These are phyloP conservation scores for Arthrinium phaeospermum DNA, from an alignment of 2,329 filamentous ascomycete species.

Conservation along the genomic window DNA sequence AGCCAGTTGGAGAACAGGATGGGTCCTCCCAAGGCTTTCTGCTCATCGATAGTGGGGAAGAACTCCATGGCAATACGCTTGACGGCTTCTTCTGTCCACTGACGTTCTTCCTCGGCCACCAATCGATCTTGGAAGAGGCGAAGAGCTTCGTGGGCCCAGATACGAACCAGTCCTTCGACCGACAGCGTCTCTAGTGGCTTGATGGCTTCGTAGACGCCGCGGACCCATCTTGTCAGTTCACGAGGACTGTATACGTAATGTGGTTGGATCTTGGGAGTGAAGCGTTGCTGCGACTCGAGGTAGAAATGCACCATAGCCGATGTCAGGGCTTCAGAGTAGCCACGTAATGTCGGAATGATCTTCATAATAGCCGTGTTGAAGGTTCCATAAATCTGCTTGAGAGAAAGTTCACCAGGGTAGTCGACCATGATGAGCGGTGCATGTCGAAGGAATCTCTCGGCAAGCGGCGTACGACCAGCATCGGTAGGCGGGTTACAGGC, in stretches of 20 bases:
- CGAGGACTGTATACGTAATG: conserved; percentile 99
- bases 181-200: conserved; percentile 86
- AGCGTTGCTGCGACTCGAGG: conserved; percentile 89
- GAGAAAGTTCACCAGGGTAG: conserved; percentile 92
- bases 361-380: conserved; percentile 97
- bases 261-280: conserved; percentile 95
- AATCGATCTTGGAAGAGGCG: conserved; percentile 97
- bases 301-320: conserved; percentile 98
- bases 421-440: conserved; percentile 99
- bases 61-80: conserved; percentile 84
- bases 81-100: conserved; percentile 92
- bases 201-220: conserved; percentile 96
- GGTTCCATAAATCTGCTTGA: conserved; percentile 97
- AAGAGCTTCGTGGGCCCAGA: conserved; percentile 97
- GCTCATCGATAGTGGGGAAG: conserved; percentile 95
- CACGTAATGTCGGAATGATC: conserved; percentile 92
- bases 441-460: conserved; percentile 90
- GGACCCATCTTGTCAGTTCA: conserved; percentile 97
- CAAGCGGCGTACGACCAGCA: conserved; percentile 93
- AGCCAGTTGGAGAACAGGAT: conserved; percentile 99
- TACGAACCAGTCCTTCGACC: conserved; percentile 89
- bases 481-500: conserved; percentile 98
- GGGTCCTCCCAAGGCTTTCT: conserved; percentile 85
- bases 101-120: conserved; percentile 89
- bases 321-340: conserved; percentile 91